These are phyloP conservation scores for Chrysanthemum makinoi DNA, from an alignment of 129 eudicot genomes.

Conservation along the genomic window DNA sequence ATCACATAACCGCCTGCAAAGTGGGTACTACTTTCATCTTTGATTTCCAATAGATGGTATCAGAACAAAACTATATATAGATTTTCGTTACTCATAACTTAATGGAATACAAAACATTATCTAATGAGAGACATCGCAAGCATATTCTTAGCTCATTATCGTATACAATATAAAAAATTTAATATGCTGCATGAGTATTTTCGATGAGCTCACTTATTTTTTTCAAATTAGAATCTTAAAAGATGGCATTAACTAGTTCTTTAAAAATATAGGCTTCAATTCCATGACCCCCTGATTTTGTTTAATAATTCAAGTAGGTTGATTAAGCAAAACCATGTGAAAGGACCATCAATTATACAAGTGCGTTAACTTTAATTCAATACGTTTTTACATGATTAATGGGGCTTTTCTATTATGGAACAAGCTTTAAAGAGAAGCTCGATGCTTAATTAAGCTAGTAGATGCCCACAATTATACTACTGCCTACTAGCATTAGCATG, in stretches of 20 bases:
- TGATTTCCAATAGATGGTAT: no score
- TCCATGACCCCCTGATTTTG: background rate
- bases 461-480: no score
- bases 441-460: no score
- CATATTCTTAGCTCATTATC: background rate
- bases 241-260: background rate
- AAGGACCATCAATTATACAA: conserved; percentile 18
- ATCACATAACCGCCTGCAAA: no score
- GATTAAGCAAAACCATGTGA: conserved; percentile 30
- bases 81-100: no score
- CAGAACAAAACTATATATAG: no score
- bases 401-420: conserved; percentile 11
- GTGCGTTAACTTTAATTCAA: conserved; percentile 3
- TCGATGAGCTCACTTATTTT: background rate
- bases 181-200: background rate
- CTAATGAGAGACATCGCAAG: background rate
- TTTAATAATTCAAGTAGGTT: conserved; percentile 10
- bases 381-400: no score
- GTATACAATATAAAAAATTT: no score
- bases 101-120: no score
- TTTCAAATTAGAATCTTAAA: background rate
- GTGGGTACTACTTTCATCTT: no score
- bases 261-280: background rate
- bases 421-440: conserved; percentile 10
- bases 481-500: no score